These are phyloP conservation scores for Magnaporthales sp. DNA, from an alignment of 2,329 filamentous ascomycete genomes.

Conservation along the genomic window DNA sequence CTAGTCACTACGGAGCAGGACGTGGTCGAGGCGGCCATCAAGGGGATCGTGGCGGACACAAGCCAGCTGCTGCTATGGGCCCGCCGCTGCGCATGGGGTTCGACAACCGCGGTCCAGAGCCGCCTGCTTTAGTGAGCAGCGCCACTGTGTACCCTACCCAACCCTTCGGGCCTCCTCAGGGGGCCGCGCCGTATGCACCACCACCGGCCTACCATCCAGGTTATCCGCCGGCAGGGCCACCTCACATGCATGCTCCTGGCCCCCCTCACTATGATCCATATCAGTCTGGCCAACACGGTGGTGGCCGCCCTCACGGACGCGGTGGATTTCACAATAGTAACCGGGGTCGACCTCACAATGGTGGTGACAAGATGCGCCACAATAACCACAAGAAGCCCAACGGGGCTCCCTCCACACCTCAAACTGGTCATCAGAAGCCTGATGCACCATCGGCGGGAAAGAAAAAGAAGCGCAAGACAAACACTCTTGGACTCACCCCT, in stretches of 20 bases:
- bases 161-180: slow-evolving; percentile 20
- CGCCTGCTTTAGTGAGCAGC: slow-evolving; percentile 36
- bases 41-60: slow-evolving; percentile 25
- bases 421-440: slow-evolving; percentile 37
- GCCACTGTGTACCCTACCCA: slow-evolving; percentile 25
- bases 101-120: slow-evolving; percentile 29
- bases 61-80: slow-evolving; percentile 34
- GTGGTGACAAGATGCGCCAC: slow-evolving; percentile 29
- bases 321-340: slow-evolving; percentile 26
- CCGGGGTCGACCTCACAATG: slow-evolving; percentile 21
- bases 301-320: slow-evolving; percentile 27
- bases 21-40: slow-evolving; percentile 31
- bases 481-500: slow-evolving; percentile 63
- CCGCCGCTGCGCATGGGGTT: slow-evolving; percentile 47
- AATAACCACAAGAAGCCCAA: slow-evolving; percentile 22
- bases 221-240: slow-evolving; percentile 27
- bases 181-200: slow-evolving; percentile 18
- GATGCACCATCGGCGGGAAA: slow-evolving; percentile 42
- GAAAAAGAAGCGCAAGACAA: slow-evolving; percentile 65
- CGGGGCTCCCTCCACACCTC: slow-evolving; percentile 16
- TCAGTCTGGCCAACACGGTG: slow-evolving; percentile 17
- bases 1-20: slow-evolving; percentile 25
- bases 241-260: slow-evolving; percentile 15
- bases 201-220: slow-evolving; percentile 22
- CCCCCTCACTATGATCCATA: slow-evolving; percentile 20